Percentiles rank a stretch among this genome's conserved stretches.
Evolutionary conservation across 2,329 filamentous ascomycete species (phyloP).

Genomic region (Beauveria rudraprayagi): DNA sequence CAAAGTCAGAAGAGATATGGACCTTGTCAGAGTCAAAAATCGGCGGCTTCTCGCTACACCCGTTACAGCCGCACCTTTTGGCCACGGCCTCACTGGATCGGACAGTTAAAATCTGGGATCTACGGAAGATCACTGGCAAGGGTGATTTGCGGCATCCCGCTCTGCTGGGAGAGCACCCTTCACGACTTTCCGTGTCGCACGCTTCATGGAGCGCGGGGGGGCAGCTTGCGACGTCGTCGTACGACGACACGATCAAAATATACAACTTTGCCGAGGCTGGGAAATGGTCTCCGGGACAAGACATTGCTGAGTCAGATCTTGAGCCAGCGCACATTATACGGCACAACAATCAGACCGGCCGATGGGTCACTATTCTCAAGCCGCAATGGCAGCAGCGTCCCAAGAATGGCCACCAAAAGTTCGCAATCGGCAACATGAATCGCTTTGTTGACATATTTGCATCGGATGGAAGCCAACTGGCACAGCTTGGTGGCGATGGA

Average conservation of each 20-base stretch:
- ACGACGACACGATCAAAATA: slow-evolving; percentile 92
- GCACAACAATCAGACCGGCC: slow-evolving; percentile 93
- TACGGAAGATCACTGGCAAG: slow-evolving; percentile 66
- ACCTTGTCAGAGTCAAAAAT: slow-evolving; percentile 86
- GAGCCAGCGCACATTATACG: slow-evolving; percentile 59
- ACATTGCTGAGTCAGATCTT: slow-evolving; percentile 55
- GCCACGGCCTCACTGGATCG: slow-evolving; percentile 87
- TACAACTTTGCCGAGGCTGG: slow-evolving; percentile 64
- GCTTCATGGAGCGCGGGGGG: slow-evolving; percentile 82
- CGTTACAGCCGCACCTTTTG: slow-evolving; percentile 69
- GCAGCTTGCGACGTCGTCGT: slow-evolving; percentile 83
- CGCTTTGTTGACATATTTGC: slow-evolving; percentile 90
- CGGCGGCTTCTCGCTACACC: slow-evolving; percentile 82
- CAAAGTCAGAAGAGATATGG: slow-evolving; percentile 56
- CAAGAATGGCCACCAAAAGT: slow-evolving; percentile 70
- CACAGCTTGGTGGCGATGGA: slow-evolving; percentile 77
- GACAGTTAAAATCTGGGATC: slow-evolving; percentile 85
- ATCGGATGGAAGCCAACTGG: slow-evolving; percentile 74
- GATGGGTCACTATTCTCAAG: slow-evolving; percentile 80
- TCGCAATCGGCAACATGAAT: slow-evolving; percentile 96
- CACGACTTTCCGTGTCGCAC: slow-evolving; percentile 79
- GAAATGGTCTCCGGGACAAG: slow-evolving; percentile 50
- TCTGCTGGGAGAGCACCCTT: slow-evolving; percentile 73
- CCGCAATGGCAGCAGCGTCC: slow-evolving; percentile 84
- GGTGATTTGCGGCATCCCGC: slow-evolving; percentile 53